Evolutionary conservation across 805 yeast species (phyloP).

Genomic region (Metschnikowia gelsemii): DNA sequence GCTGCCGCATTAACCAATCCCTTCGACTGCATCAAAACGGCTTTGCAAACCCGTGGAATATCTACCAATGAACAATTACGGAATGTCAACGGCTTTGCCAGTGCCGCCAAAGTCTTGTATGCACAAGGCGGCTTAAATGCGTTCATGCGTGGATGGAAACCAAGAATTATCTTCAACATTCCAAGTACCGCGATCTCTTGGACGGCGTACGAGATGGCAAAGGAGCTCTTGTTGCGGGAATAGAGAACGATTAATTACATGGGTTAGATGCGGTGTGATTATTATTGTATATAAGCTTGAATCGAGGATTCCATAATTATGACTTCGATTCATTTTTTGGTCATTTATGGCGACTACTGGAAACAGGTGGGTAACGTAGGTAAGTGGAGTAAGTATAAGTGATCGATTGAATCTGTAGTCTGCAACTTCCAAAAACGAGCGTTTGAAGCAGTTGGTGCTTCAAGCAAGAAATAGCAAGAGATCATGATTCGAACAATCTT

Average conservation of each 20-base stretch:
- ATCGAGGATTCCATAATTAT: background rate
- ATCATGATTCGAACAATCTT: too few species aligned
- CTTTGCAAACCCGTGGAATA: constrained; percentile 77
- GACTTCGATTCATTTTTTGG: too few species aligned
- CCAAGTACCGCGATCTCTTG: constrained; percentile 97
- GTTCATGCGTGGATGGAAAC: constrained; percentile 81
- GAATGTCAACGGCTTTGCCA: constrained; percentile 60
- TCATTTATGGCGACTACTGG: too few species aligned
- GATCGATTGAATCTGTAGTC: too few species aligned
- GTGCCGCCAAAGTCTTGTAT: constrained; percentile 70
- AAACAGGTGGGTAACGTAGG: too few species aligned
- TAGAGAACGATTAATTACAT: too few species aligned
- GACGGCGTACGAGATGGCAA: constrained; percentile 98
- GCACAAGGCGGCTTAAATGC: constrained; percentile 60
- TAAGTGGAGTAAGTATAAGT: too few species aligned
- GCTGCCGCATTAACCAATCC: constrained; percentile 97
- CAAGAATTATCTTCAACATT: constrained; percentile 87
- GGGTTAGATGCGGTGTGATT: too few species aligned
- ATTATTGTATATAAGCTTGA: constrained; percentile 5
- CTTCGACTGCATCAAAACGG: constrained; percentile 88
- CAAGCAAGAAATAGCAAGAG: too few species aligned
- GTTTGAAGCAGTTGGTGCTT: too few species aligned
- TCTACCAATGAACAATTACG: constrained; percentile 48
- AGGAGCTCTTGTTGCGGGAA: constrained; percentile 53
- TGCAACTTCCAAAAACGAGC: too few species aligned